These are phyloP conservation scores for Nakazawaea wickerhamii DNA, from an alignment of 805 yeast genomes.

Conservation along the genomic window DNA sequence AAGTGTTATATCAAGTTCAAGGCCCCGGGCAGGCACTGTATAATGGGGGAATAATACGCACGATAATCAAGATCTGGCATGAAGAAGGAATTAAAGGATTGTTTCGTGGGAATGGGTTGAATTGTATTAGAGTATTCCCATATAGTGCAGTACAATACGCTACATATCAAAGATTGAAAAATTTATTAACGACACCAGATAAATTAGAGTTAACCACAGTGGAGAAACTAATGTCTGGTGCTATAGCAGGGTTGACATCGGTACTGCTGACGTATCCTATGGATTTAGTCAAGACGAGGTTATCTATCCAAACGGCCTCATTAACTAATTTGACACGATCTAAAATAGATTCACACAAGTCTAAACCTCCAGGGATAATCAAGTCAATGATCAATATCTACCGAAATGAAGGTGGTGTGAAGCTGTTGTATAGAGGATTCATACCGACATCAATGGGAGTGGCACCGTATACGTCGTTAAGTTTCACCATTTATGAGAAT, in stretches of 20 bases:
- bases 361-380: constrained; percentile 67
- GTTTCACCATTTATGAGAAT: constrained; percentile 85
- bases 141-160: constrained; percentile 93
- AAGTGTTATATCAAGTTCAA: constrained; percentile 86
- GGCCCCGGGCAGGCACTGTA: constrained; percentile 48
- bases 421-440: constrained; percentile 77
- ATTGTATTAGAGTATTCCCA: constrained; percentile 87
- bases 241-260: constrained; percentile 72
- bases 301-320: constrained; percentile 82
- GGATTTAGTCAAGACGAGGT: constrained; percentile 84
- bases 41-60: constrained; percentile 66
- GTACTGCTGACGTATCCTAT: constrained; percentile 87
- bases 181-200: constrained; percentile 25
- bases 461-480: constrained; percentile 92
- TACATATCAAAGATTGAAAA: constrained; percentile 65
- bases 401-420: constrained; percentile 72
- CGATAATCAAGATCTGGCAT: constrained; percentile 70
- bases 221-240: constrained; percentile 72
- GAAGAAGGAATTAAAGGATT: constrained; percentile 93
- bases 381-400: constrained; percentile 55
- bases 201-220: constrained; percentile 38
- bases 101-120: constrained; percentile 86
- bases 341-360: constrained; percentile 21
- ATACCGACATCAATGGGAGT: constrained; percentile 92
- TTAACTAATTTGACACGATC: constrained; percentile 43